Evolutionary conservation across 805 yeast species (phyloP).

Genomic region (Sugiyamaella mastotermitis): DNA sequence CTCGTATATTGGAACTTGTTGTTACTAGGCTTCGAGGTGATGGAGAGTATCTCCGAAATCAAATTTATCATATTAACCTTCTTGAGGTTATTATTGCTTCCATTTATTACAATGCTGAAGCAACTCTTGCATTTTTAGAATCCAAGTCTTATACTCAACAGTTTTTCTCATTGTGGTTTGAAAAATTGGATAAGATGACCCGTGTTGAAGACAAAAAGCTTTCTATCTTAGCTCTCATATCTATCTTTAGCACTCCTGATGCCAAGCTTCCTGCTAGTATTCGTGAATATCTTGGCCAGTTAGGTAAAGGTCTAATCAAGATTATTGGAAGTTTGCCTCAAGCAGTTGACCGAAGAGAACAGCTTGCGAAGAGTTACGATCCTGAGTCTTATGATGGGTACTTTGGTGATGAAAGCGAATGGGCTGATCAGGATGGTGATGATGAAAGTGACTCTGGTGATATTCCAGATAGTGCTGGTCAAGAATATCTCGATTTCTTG

Average conservation of each 20-base stretch:
- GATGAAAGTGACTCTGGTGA: constrained; percentile 25
- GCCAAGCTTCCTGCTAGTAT: constrained; percentile 29
- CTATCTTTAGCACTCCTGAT: constrained; percentile 36
- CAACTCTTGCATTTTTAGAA: constrained; percentile 47
- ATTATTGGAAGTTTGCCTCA: constrained; percentile 59
- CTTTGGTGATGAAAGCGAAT: constrained; percentile 36
- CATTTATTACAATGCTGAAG: constrained; percentile 52
- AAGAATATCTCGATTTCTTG: constrained; percentile 45
- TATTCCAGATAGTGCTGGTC: constrained; percentile 27
- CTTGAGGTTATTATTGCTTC: constrained; percentile 60
- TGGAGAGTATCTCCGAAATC: constrained; percentile 30
- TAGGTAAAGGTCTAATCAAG: constrained; percentile 46
- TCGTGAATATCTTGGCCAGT: constrained; percentile 35
- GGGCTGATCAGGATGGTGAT: constrained; percentile 23
- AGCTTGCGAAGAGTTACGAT: constrained; percentile 49
- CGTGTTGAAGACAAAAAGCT: constrained; percentile 81
- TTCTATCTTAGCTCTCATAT: constrained; percentile 60
- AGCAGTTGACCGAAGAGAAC: constrained; percentile 63
- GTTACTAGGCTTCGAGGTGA: constrained; percentile 35
- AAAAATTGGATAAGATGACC: constrained; percentile 44
- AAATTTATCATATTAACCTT: constrained; percentile 42
- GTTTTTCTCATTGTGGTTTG: constrained; percentile 66
- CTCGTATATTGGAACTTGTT: constrained; percentile 40
- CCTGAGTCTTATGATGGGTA: constrained; percentile 24
- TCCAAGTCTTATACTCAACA: constrained; percentile 38